Percentiles rank a stretch among this genome's conserved stretches.
phyloP scores from a whole-genome alignment of 192 early-diverging fungal species.

The Umbelopsis sp. region DNA sequence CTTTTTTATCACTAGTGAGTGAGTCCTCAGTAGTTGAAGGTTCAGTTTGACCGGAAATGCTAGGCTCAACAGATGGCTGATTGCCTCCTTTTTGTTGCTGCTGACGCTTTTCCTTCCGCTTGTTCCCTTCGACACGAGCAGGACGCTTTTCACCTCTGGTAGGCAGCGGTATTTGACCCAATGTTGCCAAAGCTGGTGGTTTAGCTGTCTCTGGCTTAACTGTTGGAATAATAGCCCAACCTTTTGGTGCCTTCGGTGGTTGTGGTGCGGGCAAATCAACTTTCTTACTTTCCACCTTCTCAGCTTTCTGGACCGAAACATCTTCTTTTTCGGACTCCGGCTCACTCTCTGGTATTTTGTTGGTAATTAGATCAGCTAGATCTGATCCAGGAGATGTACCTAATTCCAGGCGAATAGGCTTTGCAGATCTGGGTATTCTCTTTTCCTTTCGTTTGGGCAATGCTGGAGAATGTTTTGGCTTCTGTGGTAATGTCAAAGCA shows the following conservation, averaged over 20 bases:
- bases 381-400: not conserved
- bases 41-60: not conserved
- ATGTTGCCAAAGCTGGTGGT: constrained; percentile 25
- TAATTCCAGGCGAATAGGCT: constrained; percentile 34
- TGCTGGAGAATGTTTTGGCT: constrained; percentile 36
- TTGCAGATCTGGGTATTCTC: constrained; percentile 26
- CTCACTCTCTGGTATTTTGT: not conserved
- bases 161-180: constrained; percentile 7
- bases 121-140: constrained; percentile 33
- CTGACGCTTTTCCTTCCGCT: constrained; percentile 41
- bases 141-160: constrained; percentile 32
- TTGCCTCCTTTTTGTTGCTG: constrained; percentile 37
- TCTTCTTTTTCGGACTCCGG: not conserved
- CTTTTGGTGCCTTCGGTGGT: not conserved
- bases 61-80: not conserved
- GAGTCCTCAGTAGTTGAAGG: not conserved
- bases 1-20: too few species aligned
- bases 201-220: constrained; percentile 32
- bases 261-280: constrained; percentile 22
- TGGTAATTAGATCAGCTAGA: not conserved
- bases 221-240: constrained; percentile 7
- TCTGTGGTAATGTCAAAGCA: constrained; percentile 41
- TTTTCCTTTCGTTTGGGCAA: constrained; percentile 36
- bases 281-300: not conserved
- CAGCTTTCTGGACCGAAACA: not conserved